A percentile compares a stretch with the other conserved stretches of the same genome.
Conservation (phyloP, 2,329 filamentous ascomycete species). For the Coleophoma cylindrospora region DNA sequence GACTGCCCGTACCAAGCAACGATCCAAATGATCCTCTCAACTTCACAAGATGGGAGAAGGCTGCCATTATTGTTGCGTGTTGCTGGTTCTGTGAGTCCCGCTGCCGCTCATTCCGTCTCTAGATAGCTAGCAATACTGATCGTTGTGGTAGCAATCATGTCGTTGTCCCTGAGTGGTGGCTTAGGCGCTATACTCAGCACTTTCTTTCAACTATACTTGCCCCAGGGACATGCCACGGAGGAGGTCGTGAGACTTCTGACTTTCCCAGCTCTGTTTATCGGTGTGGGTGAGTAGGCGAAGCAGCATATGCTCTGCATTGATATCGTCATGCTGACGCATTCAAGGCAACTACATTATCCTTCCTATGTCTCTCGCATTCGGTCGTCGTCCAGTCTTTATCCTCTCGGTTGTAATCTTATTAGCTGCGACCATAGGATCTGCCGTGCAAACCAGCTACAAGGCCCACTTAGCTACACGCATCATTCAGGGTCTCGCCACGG, state of each 20-base stretch:
- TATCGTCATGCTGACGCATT: background rate
- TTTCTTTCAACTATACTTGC: constrained; percentile 27
- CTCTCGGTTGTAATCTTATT: constrained; percentile 23
- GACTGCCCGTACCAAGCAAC: background rate
- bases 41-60: background rate
- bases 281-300: constrained; percentile 23
- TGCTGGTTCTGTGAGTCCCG: background rate
- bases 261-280: constrained; percentile 32
- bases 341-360: constrained; percentile 29
- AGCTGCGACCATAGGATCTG: constrained; percentile 28
- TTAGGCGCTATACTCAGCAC: constrained; percentile 32
- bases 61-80: background rate
- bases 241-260: constrained; percentile 28
- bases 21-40: constrained; percentile 1
- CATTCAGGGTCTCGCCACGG: constrained; percentile 30
- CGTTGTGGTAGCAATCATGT: constrained; percentile 13
- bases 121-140: too few relatives aligned
- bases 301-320: too few relatives aligned
- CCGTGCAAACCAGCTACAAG: constrained; percentile 25
- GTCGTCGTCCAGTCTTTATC: constrained; percentile 31
- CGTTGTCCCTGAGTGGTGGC: constrained; percentile 44
- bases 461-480: constrained; percentile 32
- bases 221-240: constrained; percentile 18
- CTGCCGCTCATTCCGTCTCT: too few relatives aligned
- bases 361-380: constrained; percentile 31